These are phyloP conservation scores for Clavariopsis aquatica DNA, from an alignment of 495 filamentous ascomycete genomes.

Conservation along the genomic window DNA sequence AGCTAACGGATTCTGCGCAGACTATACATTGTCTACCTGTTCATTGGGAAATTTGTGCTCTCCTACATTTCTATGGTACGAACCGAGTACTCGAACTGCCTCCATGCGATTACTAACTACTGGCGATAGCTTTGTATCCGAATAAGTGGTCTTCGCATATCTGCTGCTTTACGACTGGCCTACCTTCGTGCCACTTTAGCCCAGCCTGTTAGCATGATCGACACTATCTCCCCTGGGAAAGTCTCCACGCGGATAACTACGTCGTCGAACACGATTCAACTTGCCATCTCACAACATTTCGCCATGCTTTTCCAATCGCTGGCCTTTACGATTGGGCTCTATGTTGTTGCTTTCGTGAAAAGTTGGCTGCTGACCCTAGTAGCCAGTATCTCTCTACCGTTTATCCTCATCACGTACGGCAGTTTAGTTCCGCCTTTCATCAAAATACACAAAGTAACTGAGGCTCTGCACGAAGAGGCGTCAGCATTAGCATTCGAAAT, in stretches of 20 bases:
- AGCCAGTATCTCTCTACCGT: slow-evolving; percentile 57
- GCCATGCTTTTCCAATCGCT: slow-evolving; percentile 39
- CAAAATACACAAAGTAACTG: slow-evolving; percentile 56
- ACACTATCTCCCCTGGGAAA: slow-evolving; percentile 42
- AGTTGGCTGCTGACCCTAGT: slow-evolving; percentile 40
- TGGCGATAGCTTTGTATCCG: slow-evolving; percentile 35
- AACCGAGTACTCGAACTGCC: background rate
- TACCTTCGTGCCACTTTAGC: slow-evolving; percentile 42
- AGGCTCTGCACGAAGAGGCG: slow-evolving; percentile 61
- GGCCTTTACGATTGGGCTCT: slow-evolving; percentile 39
- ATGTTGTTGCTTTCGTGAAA: slow-evolving; percentile 41
- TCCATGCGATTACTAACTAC: slow-evolving; percentile 5
- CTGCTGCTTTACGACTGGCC: slow-evolving; percentile 40
- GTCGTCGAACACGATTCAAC: slow-evolving; percentile 40
- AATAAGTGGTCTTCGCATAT: slow-evolving; percentile 42
- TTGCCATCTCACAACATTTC: slow-evolving; percentile 42
- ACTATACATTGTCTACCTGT: slow-evolving; percentile 63
- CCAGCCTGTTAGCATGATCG: slow-evolving; percentile 39
- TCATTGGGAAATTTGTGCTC: slow-evolving; percentile 60
- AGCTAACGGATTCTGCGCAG: slow-evolving; percentile 2
- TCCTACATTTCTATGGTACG: slow-evolving; percentile 60
- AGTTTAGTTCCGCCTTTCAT: slow-evolving; percentile 58
- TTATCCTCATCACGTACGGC: slow-evolving; percentile 59
- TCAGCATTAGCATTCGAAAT: slow-evolving; percentile 60
- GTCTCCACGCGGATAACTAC: slow-evolving; percentile 43